Conservation (phyloP, 2,329 filamentous ascomycete genomes). For the Beauveria varroae region DNA sequence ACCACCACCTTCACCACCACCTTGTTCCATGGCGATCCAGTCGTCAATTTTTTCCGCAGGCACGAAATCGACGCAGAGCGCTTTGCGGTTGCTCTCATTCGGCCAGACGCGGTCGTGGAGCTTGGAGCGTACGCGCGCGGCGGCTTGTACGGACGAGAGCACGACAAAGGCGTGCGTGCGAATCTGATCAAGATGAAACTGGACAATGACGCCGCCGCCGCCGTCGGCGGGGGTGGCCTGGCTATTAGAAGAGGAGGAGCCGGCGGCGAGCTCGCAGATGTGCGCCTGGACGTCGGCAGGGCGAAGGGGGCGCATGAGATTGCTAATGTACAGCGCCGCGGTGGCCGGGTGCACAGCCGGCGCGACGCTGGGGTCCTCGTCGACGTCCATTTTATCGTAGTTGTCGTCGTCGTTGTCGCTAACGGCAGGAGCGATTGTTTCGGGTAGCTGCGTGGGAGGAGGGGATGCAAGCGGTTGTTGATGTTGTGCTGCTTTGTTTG, state of each 20-base stretch:
- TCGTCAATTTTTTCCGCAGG: constrained; percentile 63
- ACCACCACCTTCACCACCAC: constrained; percentile 26
- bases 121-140: constrained; percentile 65
- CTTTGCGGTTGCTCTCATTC: constrained; percentile 74
- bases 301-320: constrained; percentile 82
- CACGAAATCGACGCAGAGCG: constrained; percentile 83
- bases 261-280: constrained; percentile 56
- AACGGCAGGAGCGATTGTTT: constrained; percentile 6
- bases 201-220: constrained; percentile 41
- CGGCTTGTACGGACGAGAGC: constrained; percentile 62
- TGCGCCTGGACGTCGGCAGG: constrained; percentile 59
- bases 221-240: constrained; percentile 38
- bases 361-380: constrained; percentile 29
- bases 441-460: neutral
- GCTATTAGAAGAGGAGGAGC: constrained; percentile 20
- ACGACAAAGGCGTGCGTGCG: constrained; percentile 80
- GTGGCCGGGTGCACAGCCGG: constrained; percentile 67
- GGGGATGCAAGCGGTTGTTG: neutral
- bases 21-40: constrained; percentile 68
- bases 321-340: constrained; percentile 75
- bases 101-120: constrained; percentile 82
- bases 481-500: neutral
- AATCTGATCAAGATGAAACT: constrained; percentile 76
- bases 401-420: constrained; percentile 15
- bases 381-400: constrained; percentile 21